phyloP scores from a whole-genome alignment of 371 early-diverging fungal species.

The Lichtheimia corymbifera region DNA sequence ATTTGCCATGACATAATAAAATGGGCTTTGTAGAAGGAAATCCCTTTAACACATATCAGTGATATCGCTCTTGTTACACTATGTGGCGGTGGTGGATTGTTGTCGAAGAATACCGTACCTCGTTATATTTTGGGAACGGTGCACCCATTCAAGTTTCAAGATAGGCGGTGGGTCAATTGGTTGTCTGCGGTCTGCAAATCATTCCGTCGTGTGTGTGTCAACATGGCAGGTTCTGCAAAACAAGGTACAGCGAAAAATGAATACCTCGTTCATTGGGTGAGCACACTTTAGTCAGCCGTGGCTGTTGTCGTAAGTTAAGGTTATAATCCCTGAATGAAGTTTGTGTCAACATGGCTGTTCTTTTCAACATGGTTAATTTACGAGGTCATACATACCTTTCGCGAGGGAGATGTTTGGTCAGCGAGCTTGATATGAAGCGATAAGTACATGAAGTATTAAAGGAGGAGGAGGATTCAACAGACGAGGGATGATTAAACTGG shows the following conservation, averaged over 20 bases:
- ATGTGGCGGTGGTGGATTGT: neutral
- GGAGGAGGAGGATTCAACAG: too few relatives aligned
- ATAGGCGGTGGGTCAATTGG: conserved; percentile 56
- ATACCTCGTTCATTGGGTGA: conserved; percentile 41
- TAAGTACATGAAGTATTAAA: conserved; percentile 33
- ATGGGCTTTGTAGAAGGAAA: conserved; percentile 63
- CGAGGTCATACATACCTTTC: conserved; percentile 21
- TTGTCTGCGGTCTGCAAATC: conserved; percentile 28
- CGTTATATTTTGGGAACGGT: conserved; percentile 31
- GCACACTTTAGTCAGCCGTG: conserved; percentile 33
- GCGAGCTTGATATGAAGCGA: conserved; percentile 43
- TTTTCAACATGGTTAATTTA: too few relatives aligned
- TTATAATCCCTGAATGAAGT: conserved; percentile 20
- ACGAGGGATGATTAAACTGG: too few relatives aligned
- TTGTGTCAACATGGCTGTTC: neutral
- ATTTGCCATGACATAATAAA: conserved; percentile 45
- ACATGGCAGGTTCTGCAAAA: too few relatives aligned
- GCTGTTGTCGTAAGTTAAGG: conserved; percentile 31
- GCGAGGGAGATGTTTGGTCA: conserved; percentile 24
- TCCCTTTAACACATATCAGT: conserved; percentile 29
- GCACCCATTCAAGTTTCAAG: conserved; percentile 37
- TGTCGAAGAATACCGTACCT: conserved; percentile 39
- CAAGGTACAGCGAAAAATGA: too few relatives aligned
- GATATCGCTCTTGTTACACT: neutral
- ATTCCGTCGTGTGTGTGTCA: neutral